Percentiles rank a stretch among this genome's conserved stretches.
Evolutionary conservation across 2,329 filamentous ascomycete species (phyloP).

Genomic region (Endoconidiophora polonica): DNA sequence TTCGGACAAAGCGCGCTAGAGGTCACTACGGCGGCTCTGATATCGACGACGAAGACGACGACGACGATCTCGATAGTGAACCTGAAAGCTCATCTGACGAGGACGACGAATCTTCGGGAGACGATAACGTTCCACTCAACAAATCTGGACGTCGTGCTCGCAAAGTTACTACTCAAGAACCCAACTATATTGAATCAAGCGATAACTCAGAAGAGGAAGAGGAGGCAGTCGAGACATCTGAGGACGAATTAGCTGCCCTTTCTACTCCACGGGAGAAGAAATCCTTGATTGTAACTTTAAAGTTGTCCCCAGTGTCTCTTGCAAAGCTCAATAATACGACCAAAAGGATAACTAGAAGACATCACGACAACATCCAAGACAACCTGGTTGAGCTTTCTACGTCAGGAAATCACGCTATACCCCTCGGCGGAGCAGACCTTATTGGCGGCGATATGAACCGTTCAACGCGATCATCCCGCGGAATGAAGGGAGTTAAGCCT

Average conservation of each 20-base stretch:
- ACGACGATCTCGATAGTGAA: constrained; percentile 34
- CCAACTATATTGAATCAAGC: constrained; percentile 11
- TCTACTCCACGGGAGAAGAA: constrained; percentile 17
- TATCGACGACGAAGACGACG: constrained; percentile 43
- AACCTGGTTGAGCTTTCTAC: too few species aligned
- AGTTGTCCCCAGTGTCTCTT: constrained; percentile 17
- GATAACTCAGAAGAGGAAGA: constrained; percentile 16
- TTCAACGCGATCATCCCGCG: constrained; percentile 29
- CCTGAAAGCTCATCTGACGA: constrained; percentile 30
- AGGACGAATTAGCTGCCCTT: constrained; percentile 18
- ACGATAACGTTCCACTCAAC: constrained; percentile 27
- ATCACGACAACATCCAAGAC: too few species aligned
- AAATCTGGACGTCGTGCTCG: constrained; percentile 32
- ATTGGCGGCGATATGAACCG: constrained; percentile 16
- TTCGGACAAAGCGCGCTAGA: constrained; percentile 22
- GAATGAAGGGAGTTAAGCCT: constrained; percentile 31
- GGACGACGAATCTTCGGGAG: constrained; percentile 24
- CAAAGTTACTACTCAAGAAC: constrained; percentile 25
- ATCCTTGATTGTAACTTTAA: constrained; percentile 27
- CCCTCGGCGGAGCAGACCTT: constrained; percentile 19
- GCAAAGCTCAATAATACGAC: too few species aligned
- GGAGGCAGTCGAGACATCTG: constrained; percentile 19
- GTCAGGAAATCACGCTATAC: too few species aligned
- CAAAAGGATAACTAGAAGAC: too few species aligned
- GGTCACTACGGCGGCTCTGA: constrained; percentile 41